Base-by-base conservation (phyloP, 1,284 basidiomycete genomes). In the Apiotrichum akiyoshidainum region DNA sequence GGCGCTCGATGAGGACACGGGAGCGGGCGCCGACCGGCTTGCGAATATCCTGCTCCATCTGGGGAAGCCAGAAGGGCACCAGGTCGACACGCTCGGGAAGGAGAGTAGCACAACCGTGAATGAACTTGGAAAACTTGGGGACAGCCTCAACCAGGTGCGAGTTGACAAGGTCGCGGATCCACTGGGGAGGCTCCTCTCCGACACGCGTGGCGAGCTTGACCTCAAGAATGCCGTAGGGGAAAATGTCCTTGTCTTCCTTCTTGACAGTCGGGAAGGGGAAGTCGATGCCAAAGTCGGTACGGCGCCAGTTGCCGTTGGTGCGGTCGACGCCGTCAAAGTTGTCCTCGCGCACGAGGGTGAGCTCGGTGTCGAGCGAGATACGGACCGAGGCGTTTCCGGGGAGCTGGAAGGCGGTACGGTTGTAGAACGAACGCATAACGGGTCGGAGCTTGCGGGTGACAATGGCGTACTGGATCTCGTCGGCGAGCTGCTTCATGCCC, bases 391-490 rank as follows among this genome's bases (percentile, higher is more conserved):
- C 95, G 73, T 99, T 96, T 21, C 96, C 95, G 11, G 96, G 96
- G 26, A 99, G 85, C 79, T 99, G 95, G 83, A 99, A 99, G 0
- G 95, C 95, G 10, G 96, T 99, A 53, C 95, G 89, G 76, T 98
- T 97, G 82, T 99, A 99, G 81, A 98, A 99, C n/a, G 93, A 92
- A 37, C 95, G 85, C 88, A 97, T 88, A 45, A 97, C 95, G 87
- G 92, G 93, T 56, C 82, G 77, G 31, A 99, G 81, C 66, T 88
- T 86, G 75, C 90, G 86, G n/a, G 88, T 89, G 58, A 93, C 77
- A 37, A 97, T 82, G 3, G 88, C 85, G 76, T 98, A 97, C 76
- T 99, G 95, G 13, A 99, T 90, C 79, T 99, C 95, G 68, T 87
- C 90, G 22, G 96, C 95, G 37, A 99, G 84, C 79, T 96, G 93